Percentiles rank a stretch among this genome's conserved stretches.
phyloP scores from a whole-genome alignment of 1,139 yeast species.

The Pneumocystis murina region DNA sequence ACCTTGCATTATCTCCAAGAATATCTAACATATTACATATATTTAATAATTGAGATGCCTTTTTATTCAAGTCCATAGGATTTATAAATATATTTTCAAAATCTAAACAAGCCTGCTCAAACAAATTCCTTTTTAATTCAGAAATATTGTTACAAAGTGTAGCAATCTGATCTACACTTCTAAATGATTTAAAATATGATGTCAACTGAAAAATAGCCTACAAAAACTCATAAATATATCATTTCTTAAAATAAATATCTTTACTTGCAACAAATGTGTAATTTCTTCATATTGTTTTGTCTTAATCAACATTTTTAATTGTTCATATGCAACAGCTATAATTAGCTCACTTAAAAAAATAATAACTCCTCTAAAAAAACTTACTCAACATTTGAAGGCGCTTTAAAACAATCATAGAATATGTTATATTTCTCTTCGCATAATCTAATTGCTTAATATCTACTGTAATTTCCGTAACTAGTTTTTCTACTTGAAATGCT shows the following conservation, averaged over 20 bases:
- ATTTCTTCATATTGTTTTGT: slow-evolving; percentile 42
- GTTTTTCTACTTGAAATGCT: slow-evolving; percentile 24
- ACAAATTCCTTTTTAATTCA: slow-evolving; percentile 47
- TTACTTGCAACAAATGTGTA: background rate
- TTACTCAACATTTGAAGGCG: slow-evolving; percentile 59
- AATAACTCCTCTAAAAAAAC: background rate
- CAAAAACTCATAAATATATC: slow-evolving; percentile 37
- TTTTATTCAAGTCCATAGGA: slow-evolving; percentile 15
- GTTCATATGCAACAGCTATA: slow-evolving; percentile 51
- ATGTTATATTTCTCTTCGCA: slow-evolving; percentile 66
- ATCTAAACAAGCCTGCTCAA: slow-evolving; percentile 61
- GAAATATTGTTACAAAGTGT: slow-evolving; percentile 47
- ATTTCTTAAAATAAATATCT: background rate
- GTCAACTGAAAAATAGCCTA: slow-evolving; percentile 69
- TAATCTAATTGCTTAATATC: slow-evolving; percentile 67
- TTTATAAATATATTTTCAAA: slow-evolving; percentile 38
- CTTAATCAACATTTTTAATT: slow-evolving; percentile 37
- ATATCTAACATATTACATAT: slow-evolving; percentile 65
- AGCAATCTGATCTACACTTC: slow-evolving; percentile 73
- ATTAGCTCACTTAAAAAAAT: background rate
- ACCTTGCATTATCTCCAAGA: slow-evolving; percentile 38
- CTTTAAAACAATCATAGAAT: slow-evolving; percentile 72
- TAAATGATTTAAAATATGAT: slow-evolving; percentile 62
- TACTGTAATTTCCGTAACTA: slow-evolving; percentile 38
- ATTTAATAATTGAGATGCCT: slow-evolving; percentile 28